A percentile compares a stretch with the other conserved stretches of the same genome.
phyloP scores from a whole-genome alignment of 1,284 basidiomycete species.

The Phlebopus sp. region DNA sequence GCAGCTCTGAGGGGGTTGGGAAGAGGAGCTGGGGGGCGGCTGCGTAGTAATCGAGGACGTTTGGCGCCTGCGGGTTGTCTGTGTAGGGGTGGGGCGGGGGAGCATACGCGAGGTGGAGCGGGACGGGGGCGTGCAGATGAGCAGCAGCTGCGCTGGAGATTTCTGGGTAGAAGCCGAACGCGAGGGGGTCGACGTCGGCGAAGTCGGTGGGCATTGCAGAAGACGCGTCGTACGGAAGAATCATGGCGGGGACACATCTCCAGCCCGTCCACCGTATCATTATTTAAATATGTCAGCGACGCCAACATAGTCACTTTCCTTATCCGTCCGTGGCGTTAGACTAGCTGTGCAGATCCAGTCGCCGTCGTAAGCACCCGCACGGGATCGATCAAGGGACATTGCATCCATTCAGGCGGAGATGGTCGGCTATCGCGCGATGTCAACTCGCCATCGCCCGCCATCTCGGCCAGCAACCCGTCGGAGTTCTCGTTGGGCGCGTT shows the following conservation, averaged over 20 bases:
- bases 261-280: too few species aligned
- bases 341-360: neutral
- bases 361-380: too few species aligned
- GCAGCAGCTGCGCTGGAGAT: conserved; percentile 8
- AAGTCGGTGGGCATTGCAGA: neutral
- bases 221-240: too few species aligned
- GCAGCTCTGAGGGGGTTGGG: conserved; percentile 64
- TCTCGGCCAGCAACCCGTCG: too few species aligned
- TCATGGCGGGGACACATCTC: too few species aligned
- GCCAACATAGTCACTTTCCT: too few species aligned
- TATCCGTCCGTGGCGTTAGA: conserved; percentile 1
- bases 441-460: too few species aligned
- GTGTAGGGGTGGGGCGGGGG: conserved; percentile 13
- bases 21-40: conserved; percentile 42
- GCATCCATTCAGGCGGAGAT: too few species aligned
- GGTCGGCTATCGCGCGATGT: too few species aligned
- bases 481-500: too few species aligned
- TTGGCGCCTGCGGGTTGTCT: neutral
- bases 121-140: conserved; percentile 32
- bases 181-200: neutral
- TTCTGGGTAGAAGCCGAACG: conserved; percentile 9
- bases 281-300: too few species aligned
- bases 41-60: conserved; percentile 22
- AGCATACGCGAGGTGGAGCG: conserved; percentile 26
- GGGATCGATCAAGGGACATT: too few species aligned